Conservation (phyloP, 495 filamentous ascomycete genomes). For the Hyaloscypha variabilis region DNA sequence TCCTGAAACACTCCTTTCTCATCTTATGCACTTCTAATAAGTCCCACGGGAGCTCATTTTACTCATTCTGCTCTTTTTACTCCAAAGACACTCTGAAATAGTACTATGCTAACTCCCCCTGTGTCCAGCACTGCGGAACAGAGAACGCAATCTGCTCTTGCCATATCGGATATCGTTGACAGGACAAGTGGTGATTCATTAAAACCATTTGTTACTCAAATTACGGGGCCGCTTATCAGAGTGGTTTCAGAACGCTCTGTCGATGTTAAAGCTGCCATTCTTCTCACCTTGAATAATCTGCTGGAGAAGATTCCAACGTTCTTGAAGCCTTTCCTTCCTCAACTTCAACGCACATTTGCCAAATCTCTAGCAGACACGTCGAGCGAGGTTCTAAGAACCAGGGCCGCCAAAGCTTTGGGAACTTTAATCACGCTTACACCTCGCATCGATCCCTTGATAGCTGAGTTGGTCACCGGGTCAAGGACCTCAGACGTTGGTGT, state of each 20-base stretch:
- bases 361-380: constrained; percentile 92
- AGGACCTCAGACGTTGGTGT: constrained; percentile 90
- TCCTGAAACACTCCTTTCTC: no score
- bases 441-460: constrained; percentile 83
- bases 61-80: no score
- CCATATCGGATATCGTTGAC: constrained; percentile 94
- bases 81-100: no score
- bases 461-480: constrained; percentile 88
- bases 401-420: constrained; percentile 94
- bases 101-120: no score
- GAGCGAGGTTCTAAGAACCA: constrained; percentile 82
- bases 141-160: constrained; percentile 86
- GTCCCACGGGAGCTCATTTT: no score
- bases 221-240: constrained; percentile 95
- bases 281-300: constrained; percentile 91
- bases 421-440: constrained; percentile 96
- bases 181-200: constrained; percentile 81
- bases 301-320: constrained; percentile 95
- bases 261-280: constrained; percentile 93
- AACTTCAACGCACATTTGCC: constrained; percentile 95
- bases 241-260: constrained; percentile 94
- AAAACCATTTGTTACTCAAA: constrained; percentile 93
- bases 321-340: constrained; percentile 94
- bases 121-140: no score
- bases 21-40: no score